Evolutionary conservation across 1,139 yeast species (phyloP), one percentile per base, ranked within the genome.

Genomic region (Scheffersomyces cryptocercus): DNA sequence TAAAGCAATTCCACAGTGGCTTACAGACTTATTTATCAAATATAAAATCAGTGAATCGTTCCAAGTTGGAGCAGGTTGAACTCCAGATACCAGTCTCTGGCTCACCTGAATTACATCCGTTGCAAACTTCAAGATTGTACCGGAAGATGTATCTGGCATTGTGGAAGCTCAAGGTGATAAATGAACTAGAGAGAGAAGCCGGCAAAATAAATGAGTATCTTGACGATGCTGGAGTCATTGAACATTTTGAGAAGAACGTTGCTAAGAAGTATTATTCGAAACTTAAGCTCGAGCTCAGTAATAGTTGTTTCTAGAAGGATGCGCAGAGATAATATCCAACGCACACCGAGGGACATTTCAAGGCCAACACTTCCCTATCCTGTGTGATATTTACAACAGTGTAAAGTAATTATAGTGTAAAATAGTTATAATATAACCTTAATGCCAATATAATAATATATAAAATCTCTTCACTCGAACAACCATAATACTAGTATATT

Each of bases 141-240:
- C 36, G 40, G 28, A 46, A 45, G 40, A 54, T 51, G 38, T 42
- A 46, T 38, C 45, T 42, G 38, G 30, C 38, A 7, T 48, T 54
- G 42, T 30, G 32, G 20, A 49, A 50, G 39, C 38, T 52, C 37
- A 38, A 45, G 37, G 28, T 40, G 29, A 38, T 50, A n/a, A 51
- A 50, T 28, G 40, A 45, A 28, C 34, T 53, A 33, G 39, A 46
- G 37, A 20, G 39, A 7, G 37, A 46, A 28, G 41, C 52, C 41
- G 47, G 39, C 31, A 28, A 30, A 7, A 37, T 53, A 3, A 49
- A 49, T 16, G 58, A 53, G 45, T 45, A 43, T 13, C 49, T 47
- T 29, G 55, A 49, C 35, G 56, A 52, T 34, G 37, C 46, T 4
- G 29, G 35, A 37, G 46, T 42, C 7, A 33, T 53, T 24, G 41